These are phyloP conservation scores for Trematosphaeria pertusa DNA, from an alignment of 2,329 filamentous ascomycete species.

Conservation along the genomic window DNA sequence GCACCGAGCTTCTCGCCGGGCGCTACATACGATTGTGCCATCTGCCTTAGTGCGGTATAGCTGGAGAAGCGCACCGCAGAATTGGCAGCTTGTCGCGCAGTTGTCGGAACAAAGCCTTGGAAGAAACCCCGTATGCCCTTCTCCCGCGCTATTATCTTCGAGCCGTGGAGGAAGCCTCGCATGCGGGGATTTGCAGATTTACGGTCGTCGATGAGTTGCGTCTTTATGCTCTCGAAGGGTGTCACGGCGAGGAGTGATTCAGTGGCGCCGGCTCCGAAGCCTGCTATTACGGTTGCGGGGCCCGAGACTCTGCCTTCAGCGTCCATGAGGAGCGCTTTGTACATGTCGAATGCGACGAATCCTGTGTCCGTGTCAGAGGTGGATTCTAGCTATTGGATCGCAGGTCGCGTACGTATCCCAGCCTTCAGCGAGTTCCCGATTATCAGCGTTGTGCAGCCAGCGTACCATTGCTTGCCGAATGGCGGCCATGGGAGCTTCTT, in stretches of 20 bases:
- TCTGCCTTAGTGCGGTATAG: conserved; percentile 88
- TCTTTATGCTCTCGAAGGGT: conserved; percentile 98
- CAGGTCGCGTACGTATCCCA: conserved; percentile 75
- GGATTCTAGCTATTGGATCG: no score
- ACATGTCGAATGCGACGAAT: conserved; percentile 96
- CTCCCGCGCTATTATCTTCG: conserved; percentile 84
- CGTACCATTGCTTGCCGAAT: conserved; percentile 95
- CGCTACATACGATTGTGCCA: conserved; percentile 89
- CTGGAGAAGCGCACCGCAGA: conserved; percentile 88
- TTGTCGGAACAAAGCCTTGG: conserved; percentile 95
- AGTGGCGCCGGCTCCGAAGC: conserved; percentile 92
- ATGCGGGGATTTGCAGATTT: conserved; percentile 86
- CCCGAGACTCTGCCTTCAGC: conserved; percentile 87
- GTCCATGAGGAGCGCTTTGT: conserved; percentile 83
- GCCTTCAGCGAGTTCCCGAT: conserved; percentile 97
- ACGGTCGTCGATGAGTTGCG: conserved; percentile 95
- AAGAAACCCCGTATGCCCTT: conserved; percentile 92
- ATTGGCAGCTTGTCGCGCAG: conserved; percentile 92
- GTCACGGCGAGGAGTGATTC: conserved; percentile 94
- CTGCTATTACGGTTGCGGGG: conserved; percentile 87
- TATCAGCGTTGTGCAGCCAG: conserved; percentile 94
- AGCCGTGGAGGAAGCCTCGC: conserved; percentile 90
- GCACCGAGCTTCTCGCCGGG: conserved; percentile 94
- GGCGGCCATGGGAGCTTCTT: conserved; percentile 94
- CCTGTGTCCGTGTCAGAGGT: conserved; percentile 54